Evolutionary conservation across 306 rosid genomes (phyloP), one percentile per base, ranked within the genome.

Genomic region (Lupinus albus): DNA sequence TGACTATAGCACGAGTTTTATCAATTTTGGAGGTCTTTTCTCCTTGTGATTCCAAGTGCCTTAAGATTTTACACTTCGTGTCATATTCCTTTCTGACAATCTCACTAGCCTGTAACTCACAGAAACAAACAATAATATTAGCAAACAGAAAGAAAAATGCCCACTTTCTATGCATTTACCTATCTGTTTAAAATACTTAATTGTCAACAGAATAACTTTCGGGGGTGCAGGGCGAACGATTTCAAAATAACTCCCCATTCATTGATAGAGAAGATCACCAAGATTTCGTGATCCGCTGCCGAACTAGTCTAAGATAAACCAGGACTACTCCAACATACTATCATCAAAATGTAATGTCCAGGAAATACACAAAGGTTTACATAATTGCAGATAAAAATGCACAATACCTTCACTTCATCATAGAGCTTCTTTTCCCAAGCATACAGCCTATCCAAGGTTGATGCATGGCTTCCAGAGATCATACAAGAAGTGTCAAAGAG

Each of bases 391-490:
- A 67, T 67, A 11, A 70, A 50, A 36, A 36, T 36, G 50, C 18
- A 57, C 1, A 25, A 69, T 88, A 94, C 99, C 99, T 94, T 94
- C 56, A 94, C 97, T 82, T 94, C 99, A 82, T 94, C 99, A 52
- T 86, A 85, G 55, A 94, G 97, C 80, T 94, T 94, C 77, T 84
- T 90, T 84, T 94, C 99, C 99, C 99, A 94, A 1, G 96, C 97
- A 74, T 88, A 84, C 60, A 94, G 83, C 74, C 99, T 86, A 76
- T 94, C 99, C 86, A 94, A 84, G 70, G 99, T 94, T 69, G 99
- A 94, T 11, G 91, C 96, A 78, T 94, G 99, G 47, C 99, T 90
- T 52, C 97, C 95, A 1, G 97, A 86, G 70, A 63, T 84, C 99
- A 94, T 94, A 82, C 88, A 88, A 61, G 76, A 79, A 67, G 73